These are phyloP conservation scores for Gigaspora rosea DNA, from an alignment of 192 early-diverging fungal species.

Conservation along the genomic window DNA sequence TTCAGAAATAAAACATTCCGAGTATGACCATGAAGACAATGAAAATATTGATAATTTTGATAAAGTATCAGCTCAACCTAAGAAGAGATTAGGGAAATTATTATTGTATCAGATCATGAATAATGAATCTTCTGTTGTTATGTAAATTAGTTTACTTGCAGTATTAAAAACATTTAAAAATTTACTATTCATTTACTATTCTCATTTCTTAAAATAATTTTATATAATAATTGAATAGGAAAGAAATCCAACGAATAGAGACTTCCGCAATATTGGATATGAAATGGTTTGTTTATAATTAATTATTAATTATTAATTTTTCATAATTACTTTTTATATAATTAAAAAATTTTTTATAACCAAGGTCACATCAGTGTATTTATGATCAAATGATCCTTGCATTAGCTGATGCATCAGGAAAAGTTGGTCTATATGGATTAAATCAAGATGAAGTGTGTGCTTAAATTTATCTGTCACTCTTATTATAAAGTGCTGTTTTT, in stretches of 20 bases:
- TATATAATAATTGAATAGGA: slow-evolving; percentile 23
- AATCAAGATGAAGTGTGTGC: slow-evolving; percentile 25
- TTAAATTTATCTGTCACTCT: background rate
- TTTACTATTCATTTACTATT: background rate
- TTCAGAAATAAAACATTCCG: slow-evolving; percentile 35
- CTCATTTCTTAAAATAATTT: background rate
- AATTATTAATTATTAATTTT: no score
- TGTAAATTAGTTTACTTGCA: background rate
- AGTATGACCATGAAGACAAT: background rate
- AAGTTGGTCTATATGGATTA: slow-evolving; percentile 52
- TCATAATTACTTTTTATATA: background rate
- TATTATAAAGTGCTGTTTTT: background rate
- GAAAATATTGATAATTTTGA: slow-evolving; percentile 10
- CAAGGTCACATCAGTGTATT: slow-evolving; percentile 59
- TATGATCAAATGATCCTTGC: slow-evolving; percentile 52
- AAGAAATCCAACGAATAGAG: slow-evolving; percentile 57
- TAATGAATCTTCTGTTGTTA: slow-evolving; percentile 41
- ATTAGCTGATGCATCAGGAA: slow-evolving; percentile 64
- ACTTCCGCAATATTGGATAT: slow-evolving; percentile 71
- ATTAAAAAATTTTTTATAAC: slow-evolving; percentile 2
- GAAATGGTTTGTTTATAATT: slow-evolving; percentile 55
- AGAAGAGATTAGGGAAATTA: slow-evolving; percentile 65
- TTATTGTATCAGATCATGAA: slow-evolving; percentile 57
- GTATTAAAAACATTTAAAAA: background rate
- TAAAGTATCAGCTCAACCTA: slow-evolving; percentile 40